Percentiles rank a stretch among this genome's conserved stretches.
Conservation (phyloP, 805 yeast species). For the Ogataea minuta region DNA sequence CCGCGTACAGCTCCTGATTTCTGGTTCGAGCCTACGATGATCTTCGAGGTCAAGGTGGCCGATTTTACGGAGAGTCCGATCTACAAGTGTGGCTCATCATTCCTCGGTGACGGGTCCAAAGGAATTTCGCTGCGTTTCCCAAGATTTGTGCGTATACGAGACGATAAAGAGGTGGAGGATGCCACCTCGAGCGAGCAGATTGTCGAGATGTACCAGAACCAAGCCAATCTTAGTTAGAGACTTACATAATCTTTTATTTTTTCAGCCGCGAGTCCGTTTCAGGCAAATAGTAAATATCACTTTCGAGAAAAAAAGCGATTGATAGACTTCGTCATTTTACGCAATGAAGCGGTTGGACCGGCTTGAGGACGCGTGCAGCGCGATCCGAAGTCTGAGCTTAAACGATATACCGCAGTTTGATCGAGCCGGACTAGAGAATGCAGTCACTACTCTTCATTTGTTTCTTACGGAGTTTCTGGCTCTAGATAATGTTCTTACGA, state of each 20-base stretch:
- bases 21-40: slow-evolving; percentile 85
- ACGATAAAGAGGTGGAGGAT: slow-evolving; percentile 82
- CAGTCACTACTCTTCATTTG: not conserved
- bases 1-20: slow-evolving; percentile 81
- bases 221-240: slow-evolving; percentile 33
- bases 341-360: slow-evolving; percentile 8
- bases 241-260: not conserved
- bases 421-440: not conserved
- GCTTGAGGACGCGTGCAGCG: slow-evolving; percentile 3
- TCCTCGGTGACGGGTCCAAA: slow-evolving; percentile 51
- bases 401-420: not conserved
- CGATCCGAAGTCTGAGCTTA: not conserved
- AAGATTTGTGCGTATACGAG: slow-evolving; percentile 76
- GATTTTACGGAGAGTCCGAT: slow-evolving; percentile 86
- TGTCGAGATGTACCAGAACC: slow-evolving; percentile 77
- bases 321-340: slow-evolving; percentile 4
- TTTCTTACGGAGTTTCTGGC: slow-evolving; percentile 1
- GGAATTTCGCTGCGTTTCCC: slow-evolving; percentile 91
- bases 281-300: slow-evolving; percentile 8
- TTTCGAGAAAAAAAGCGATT: slow-evolving; percentile 6
- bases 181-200: slow-evolving; percentile 85
- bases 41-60: slow-evolving; percentile 90
- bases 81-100: slow-evolving; percentile 77
- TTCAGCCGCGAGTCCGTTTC: slow-evolving; percentile 10
- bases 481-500: slow-evolving; percentile 4